A percentile compares a stretch with the other conserved stretches of the same genome.
Conservation (phyloP, 495 filamentous ascomycete genomes). For the Aspergillus ostianus region DNA sequence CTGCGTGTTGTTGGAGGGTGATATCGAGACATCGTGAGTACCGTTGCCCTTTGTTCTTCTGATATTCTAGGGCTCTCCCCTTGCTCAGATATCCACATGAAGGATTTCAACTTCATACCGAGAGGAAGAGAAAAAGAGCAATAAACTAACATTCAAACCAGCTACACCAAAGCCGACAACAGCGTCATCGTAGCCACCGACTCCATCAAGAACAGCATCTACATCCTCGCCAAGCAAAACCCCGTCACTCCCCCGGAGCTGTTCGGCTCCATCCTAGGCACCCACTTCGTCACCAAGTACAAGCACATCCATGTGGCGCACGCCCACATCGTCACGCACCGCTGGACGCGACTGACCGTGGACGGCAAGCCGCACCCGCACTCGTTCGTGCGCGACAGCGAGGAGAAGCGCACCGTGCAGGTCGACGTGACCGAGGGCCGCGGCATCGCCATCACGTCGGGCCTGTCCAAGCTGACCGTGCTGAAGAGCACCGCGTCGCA, state of each 20-base stretch:
- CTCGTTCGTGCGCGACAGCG: constrained; percentile 86
- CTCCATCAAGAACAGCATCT: constrained; percentile 97
- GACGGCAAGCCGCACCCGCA: constrained; percentile 94
- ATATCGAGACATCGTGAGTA: constrained; percentile 81
- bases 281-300: constrained; percentile 87
- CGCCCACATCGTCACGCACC: constrained; percentile 76
- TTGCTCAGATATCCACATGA: no score
- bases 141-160: constrained; percentile 30
- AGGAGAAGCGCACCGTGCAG: constrained; percentile 68
- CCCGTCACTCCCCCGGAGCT: constrained; percentile 92
- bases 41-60: constrained; percentile 3
- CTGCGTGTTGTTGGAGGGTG: constrained; percentile 82
- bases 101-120: no score
- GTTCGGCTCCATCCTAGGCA: constrained; percentile 77
- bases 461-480: constrained; percentile 74
- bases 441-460: constrained; percentile 70
- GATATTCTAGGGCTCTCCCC: no score
- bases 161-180: constrained; percentile 93
- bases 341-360: constrained; percentile 87
- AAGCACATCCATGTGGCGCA: constrained; percentile 80
- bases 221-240: constrained; percentile 90
- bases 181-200: constrained; percentile 94
- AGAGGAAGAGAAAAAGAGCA: not conserved
- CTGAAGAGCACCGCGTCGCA: constrained; percentile 97
- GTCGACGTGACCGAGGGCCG: constrained; percentile 51